Evolutionary conservation across 176 grass and related monocot species (phyloP), one percentile per base, ranked within the genome.

Genomic region (Zoysia pacifica): DNA sequence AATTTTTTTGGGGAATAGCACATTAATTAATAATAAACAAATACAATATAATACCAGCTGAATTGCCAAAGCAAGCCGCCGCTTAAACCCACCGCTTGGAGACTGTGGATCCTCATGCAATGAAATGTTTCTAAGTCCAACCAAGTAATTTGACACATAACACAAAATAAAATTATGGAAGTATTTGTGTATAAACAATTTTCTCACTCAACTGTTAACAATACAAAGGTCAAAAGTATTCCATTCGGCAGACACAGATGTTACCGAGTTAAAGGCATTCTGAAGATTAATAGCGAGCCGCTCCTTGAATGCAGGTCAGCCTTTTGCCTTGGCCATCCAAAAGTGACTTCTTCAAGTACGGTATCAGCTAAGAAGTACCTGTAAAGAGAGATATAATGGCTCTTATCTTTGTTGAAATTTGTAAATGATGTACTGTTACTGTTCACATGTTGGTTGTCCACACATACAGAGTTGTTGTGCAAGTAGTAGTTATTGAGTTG

Each of bases 351-450:
- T 53, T 93, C 90, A 61, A 98, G 52, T 62, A 98, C 77, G 41
- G 92, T 94, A 89, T 98, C 90, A 7, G 90, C 82, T 81, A 98
- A 93, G 78, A 98, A 91, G 65, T 91, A 98, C 83, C 96, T 93
- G 78, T 12, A 63, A 37, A 1, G 36, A 53, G 37, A 66, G 65
- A 58, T 71, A 9, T 51, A 67, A 64, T 36, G 2, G 11, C 5
- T 56, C 7, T 51, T 78, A 78, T 43, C 41, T 54, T 58, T 1
- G 14, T 16, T 51, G 13, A 19, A 77, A 63, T 1, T 63, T 51
- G 68, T 12, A 64, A 79, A 2, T 6, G n/a, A 28, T 28, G 28
- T 28, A 28, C 28, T 35, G 1, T 42, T 4, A 59, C n/a, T 20
- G 7, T 59, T 9, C 7, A 28, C 8, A 62, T 8, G 20, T 36